Conservation (phyloP, 106 monocot species). For the Posidonia australis region DNA sequence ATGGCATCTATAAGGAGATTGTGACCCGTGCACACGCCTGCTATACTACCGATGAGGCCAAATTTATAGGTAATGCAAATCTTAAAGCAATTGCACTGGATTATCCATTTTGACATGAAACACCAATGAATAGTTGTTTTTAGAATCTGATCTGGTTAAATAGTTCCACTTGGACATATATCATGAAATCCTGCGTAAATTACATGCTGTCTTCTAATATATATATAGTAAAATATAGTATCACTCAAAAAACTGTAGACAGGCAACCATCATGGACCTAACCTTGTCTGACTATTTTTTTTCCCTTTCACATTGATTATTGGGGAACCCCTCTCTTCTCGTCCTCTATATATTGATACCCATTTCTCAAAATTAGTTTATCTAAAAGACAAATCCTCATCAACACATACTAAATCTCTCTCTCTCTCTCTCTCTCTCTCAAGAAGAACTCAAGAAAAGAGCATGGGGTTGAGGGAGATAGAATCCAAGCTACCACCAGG, state of each 20-base stretch:
- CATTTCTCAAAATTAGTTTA: not conserved
- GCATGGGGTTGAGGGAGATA: conserved; percentile 64
- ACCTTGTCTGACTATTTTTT: not conserved
- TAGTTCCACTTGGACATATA: not conserved
- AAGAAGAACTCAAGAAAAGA: not conserved
- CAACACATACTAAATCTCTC: not conserved
- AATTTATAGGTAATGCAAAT: not conserved
- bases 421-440: not conserved
- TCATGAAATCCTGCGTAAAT: not conserved
- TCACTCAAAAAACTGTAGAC: not conserved
- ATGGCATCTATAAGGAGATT: not conserved
- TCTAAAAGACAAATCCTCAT: not conserved
- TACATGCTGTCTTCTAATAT: not conserved
- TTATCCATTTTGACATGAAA: not conserved
- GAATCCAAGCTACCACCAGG: conserved; percentile 71
- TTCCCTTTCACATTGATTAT: not conserved
- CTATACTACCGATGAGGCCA: not conserved
- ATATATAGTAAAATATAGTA: not conserved
- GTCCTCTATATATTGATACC: not conserved
- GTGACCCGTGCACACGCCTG: not conserved
- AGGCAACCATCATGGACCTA: not conserved
- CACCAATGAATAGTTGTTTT: too few relatives aligned
- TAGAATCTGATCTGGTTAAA: not conserved
- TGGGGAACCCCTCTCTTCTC: not conserved
- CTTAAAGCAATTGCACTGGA: not conserved